These are phyloP conservation scores for Coemansia sp. DNA, from an alignment of 192 early-diverging fungal genomes.

Conservation along the genomic window DNA sequence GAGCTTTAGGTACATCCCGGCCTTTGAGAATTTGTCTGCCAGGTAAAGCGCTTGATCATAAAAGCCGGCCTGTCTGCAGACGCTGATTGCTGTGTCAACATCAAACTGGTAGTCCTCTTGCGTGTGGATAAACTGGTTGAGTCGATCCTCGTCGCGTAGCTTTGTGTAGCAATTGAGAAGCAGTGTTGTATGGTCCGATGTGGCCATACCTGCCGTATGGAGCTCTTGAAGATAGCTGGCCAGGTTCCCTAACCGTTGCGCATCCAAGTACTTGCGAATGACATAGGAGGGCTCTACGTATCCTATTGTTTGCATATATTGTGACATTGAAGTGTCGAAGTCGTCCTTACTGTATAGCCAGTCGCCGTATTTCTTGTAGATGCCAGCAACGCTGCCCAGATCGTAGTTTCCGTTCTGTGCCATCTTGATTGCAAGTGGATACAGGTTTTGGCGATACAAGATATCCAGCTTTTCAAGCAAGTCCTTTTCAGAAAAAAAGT, in stretches of 20 bases:
- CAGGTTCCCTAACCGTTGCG: slow-evolving; percentile 87
- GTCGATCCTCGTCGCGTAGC: slow-evolving; percentile 77
- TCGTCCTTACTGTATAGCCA: slow-evolving; percentile 89
- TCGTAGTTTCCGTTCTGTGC: slow-evolving; percentile 81
- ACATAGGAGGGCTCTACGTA: slow-evolving; percentile 95
- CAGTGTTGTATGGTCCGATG: slow-evolving; percentile 93
- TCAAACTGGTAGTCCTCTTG: slow-evolving; percentile 85
- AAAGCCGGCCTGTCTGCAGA: slow-evolving; percentile 89
- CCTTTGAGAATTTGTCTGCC: slow-evolving; percentile 77
- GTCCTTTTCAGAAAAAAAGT: slow-evolving; percentile 83
- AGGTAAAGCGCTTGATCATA: slow-evolving; percentile 89
- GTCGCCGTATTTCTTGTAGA: slow-evolving; percentile 93
- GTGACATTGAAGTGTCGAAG: slow-evolving; percentile 85
- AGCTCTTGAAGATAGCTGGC: slow-evolving; percentile 87
- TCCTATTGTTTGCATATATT: slow-evolving; percentile 90
- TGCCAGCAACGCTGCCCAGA: slow-evolving; percentile 81
- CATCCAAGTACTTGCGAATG: slow-evolving; percentile 95
- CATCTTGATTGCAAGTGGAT: slow-evolving; percentile 83
- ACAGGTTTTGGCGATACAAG: slow-evolving; percentile 87
- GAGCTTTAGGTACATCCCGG: slow-evolving; percentile 86
- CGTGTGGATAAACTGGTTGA: slow-evolving; percentile 85
- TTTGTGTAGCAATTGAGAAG: slow-evolving; percentile 98
- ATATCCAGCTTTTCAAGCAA: slow-evolving; percentile 84
- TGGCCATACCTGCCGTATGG: slow-evolving; percentile 83
- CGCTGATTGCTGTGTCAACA: slow-evolving; percentile 90